A percentile compares a stretch with the other conserved stretches of the same genome.
Conservation (phyloP, 1,284 basidiomycete species). For the Apiotrichum siamense region DNA sequence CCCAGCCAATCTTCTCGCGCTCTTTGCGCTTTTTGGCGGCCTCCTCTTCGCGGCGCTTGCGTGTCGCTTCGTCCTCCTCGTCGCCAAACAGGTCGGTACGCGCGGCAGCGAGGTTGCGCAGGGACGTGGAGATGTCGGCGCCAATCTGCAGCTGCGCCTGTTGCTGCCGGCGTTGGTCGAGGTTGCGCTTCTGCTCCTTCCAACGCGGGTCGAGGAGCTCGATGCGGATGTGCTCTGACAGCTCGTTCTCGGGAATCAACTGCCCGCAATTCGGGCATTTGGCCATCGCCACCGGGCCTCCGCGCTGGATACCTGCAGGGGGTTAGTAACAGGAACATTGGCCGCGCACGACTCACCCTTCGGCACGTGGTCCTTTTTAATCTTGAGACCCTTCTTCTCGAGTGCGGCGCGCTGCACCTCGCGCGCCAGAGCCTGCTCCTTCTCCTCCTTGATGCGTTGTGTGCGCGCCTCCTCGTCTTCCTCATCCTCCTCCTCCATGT, state of each 20-base stretch:
- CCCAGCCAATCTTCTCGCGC: slow-evolving; percentile 89
- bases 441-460: slow-evolving; percentile 63
- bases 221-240: slow-evolving; percentile 97
- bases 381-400: slow-evolving; percentile 82
- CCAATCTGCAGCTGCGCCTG: slow-evolving; percentile 72
- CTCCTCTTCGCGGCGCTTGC: slow-evolving; percentile 77
- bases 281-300: slow-evolving; percentile 61
- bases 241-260: slow-evolving; percentile 86
- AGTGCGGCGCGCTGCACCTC: slow-evolving; percentile 72
- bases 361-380: slow-evolving; percentile 92
- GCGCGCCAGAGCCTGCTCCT: slow-evolving; percentile 65
- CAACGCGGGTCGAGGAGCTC: slow-evolving; percentile 95
- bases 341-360: slow-evolving; percentile 63
- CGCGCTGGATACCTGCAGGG: slow-evolving; percentile 57
- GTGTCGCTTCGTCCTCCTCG: slow-evolving; percentile 70
- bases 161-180: slow-evolving; percentile 83
- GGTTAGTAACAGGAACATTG: background rate
- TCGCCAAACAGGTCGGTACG: slow-evolving; percentile 93
- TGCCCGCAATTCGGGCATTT: slow-evolving; percentile 91
- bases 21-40: slow-evolving; percentile 70
- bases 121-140: slow-evolving; percentile 84
- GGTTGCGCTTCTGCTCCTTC: slow-evolving; percentile 84
- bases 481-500: slow-evolving; percentile 56
- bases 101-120: slow-evolving; percentile 80
- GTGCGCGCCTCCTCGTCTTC: slow-evolving; percentile 58